A percentile compares a stretch with the other conserved stretches of the same genome.
phyloP scores from a whole-genome alignment of 257 asterid species.

The Schizonepeta tenuifolia region DNA sequence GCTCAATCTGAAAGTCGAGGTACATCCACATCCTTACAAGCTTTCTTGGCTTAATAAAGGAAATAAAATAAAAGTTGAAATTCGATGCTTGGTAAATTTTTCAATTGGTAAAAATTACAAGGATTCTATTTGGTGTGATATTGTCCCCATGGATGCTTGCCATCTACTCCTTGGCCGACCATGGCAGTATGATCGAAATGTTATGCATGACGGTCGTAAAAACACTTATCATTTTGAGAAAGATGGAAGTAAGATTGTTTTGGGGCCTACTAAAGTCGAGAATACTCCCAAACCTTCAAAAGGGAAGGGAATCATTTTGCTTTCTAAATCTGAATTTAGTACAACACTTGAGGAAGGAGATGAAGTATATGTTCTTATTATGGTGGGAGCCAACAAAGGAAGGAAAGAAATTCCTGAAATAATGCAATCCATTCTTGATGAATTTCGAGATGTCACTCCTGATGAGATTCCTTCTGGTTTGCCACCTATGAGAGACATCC shows the following conservation, averaged over 20 bases:
- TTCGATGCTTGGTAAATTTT: background rate
- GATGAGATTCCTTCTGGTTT: too few species aligned
- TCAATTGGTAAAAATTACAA: background rate
- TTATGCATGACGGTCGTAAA: conserved; percentile 13
- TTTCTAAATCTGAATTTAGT: background rate
- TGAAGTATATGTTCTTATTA: background rate
- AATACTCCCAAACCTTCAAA: too few species aligned
- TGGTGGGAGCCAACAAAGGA: background rate
- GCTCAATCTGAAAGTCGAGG: too few species aligned
- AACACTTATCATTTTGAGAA: conserved; percentile 1
- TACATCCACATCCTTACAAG: too few species aligned
- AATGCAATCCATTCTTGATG: background rate
- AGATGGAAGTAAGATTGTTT: background rate
- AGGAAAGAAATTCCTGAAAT: background rate
- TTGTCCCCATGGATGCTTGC: background rate
- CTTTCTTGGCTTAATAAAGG: too few species aligned
- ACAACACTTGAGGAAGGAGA: background rate
- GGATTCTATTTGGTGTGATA: conserved; percentile 6
- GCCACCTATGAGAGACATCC: too few species aligned
- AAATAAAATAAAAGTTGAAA: too few species aligned
- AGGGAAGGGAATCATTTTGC: too few species aligned
- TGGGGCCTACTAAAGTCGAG: too few species aligned
- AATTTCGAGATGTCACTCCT: too few species aligned
- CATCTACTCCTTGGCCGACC: conserved; percentile 1
- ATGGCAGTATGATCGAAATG: conserved; percentile 23